Conservation (phyloP, 2,329 filamentous ascomycete genomes). For the Fusarium subtropicale region DNA sequence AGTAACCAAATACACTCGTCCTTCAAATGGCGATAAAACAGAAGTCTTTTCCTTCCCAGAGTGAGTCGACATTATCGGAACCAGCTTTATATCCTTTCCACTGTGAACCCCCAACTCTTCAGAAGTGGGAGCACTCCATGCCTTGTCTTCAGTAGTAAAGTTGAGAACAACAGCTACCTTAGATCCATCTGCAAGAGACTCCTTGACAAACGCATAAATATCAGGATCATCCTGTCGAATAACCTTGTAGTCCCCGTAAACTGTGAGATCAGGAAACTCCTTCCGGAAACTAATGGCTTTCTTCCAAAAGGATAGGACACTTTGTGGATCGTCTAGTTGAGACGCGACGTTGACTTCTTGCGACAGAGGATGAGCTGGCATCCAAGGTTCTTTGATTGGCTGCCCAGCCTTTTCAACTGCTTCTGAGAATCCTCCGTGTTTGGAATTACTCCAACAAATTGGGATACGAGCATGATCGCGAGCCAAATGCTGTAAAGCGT, state of each 20-base stretch:
- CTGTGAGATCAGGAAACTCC: conserved; percentile 50
- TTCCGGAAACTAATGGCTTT: conserved; percentile 47
- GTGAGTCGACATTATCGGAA: conserved; percentile 48
- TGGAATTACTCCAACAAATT: conserved; percentile 67
- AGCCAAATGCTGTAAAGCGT: conserved; percentile 51
- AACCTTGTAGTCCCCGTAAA: conserved; percentile 52
- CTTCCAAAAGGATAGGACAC: conserved; percentile 52
- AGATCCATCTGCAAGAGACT: conserved; percentile 38
- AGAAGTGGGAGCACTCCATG: conserved; percentile 30
- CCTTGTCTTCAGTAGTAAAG: conserved; percentile 49
- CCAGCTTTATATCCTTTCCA: conserved; percentile 30
- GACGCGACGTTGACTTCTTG: conserved; percentile 65
- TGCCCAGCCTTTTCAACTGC: conserved; percentile 50
- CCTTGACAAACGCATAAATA: conserved; percentile 49
- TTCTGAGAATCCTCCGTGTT: conserved; percentile 52
- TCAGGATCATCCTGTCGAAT: conserved; percentile 43
- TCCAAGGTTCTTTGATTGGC: conserved; percentile 50
- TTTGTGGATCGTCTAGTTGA: conserved; percentile 58
- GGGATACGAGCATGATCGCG: conserved; percentile 75
- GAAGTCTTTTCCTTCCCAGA: conserved; percentile 25
- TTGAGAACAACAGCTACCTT: conserved; percentile 50
- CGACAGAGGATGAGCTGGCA: conserved; percentile 50
- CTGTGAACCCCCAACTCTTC: conserved; percentile 42
- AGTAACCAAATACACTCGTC: conserved; percentile 46
- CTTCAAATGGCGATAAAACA: conserved; percentile 48